phyloP scores from a whole-genome alignment of 805 yeast species.

The Pichia ethanolica region DNA sequence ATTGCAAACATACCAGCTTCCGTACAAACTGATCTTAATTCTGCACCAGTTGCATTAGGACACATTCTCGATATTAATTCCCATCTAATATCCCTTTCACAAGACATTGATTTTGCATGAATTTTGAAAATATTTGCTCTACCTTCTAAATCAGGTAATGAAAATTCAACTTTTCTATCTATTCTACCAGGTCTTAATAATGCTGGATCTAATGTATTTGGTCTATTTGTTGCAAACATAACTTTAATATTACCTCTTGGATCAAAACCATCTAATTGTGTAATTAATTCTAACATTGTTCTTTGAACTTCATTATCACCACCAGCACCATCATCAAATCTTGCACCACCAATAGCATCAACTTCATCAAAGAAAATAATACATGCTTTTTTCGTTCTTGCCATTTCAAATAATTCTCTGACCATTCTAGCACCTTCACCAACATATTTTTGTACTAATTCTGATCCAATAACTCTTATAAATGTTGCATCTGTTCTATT shows the following conservation, averaged over 20 bases:
- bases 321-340: slow-evolving; percentile 99
- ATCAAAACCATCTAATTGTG: slow-evolving; percentile 97
- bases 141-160: slow-evolving; percentile 94
- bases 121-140: slow-evolving; percentile 96
- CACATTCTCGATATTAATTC: slow-evolving; percentile 94
- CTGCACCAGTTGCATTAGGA: slow-evolving; percentile 99
- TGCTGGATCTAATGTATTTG: slow-evolving; percentile 97
- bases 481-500: slow-evolving; percentile 98
- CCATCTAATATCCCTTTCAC: slow-evolving; percentile 97
- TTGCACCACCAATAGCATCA: slow-evolving; percentile 99
- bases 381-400: slow-evolving; percentile 96
- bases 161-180: slow-evolving; percentile 96
- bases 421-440: slow-evolving; percentile 99
- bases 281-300: slow-evolving; percentile 96
- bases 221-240: slow-evolving; percentile 98
- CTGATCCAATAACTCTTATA: slow-evolving; percentile 96
- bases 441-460: slow-evolving; percentile 94
- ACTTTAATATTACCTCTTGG: slow-evolving; percentile 98
- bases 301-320: slow-evolving; percentile 99
- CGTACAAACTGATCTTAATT: slow-evolving; percentile 94
- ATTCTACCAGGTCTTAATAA: slow-evolving; percentile 97
- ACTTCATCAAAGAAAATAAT: slow-evolving; percentile 97
- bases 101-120: slow-evolving; percentile 96
- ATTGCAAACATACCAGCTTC: slow-evolving; percentile 99
- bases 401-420: slow-evolving; percentile 97